Evolutionary conservation across 495 filamentous ascomycete species (phyloP).

Genomic region (Articulospora tetracladia): DNA sequence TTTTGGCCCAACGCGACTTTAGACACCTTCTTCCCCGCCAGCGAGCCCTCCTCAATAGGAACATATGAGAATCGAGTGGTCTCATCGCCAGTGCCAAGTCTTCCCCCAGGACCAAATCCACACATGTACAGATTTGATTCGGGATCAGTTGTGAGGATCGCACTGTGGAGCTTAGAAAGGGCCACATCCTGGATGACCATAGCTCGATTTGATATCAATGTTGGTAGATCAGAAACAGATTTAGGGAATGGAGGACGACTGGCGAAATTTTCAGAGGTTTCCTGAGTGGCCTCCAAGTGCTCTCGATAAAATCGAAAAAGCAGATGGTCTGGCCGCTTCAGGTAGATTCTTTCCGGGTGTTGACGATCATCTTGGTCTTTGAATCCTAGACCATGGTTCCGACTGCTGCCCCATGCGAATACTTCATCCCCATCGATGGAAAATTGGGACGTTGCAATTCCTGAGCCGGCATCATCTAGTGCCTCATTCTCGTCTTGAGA

Average conservation of each 20-base stretch:
- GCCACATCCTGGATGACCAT: constrained; percentile 71
- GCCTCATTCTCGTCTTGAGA: constrained; percentile 33
- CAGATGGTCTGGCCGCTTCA: constrained; percentile 79
- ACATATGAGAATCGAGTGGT: constrained; percentile 80
- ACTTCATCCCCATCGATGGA: constrained; percentile 69
- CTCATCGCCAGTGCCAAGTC: constrained; percentile 87
- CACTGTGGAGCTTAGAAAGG: constrained; percentile 90
- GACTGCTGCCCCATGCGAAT: constrained; percentile 91
- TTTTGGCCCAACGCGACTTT: constrained; percentile 83
- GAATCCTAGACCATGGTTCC: constrained; percentile 87
- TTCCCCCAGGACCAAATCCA: constrained; percentile 85
- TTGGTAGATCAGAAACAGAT: constrained; percentile 54
- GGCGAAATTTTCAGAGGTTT: neutral
- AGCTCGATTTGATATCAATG: constrained; percentile 62
- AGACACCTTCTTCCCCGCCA: constrained; percentile 65
- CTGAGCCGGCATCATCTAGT: constrained; percentile 20
- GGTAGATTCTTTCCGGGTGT: constrained; percentile 75
- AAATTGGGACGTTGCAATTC: constrained; percentile 18
- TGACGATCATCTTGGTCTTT: constrained; percentile 92
- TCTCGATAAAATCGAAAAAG: constrained; percentile 64
- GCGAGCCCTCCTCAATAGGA: constrained; percentile 67
- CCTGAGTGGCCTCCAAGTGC: constrained; percentile 35
- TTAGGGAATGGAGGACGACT: constrained; percentile 29
- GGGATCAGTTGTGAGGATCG: constrained; percentile 84
- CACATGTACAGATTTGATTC: constrained; percentile 91